Conservation (phyloP, 202 grass and related monocot genomes). For the Dendrocalamus latiflorus region DNA sequence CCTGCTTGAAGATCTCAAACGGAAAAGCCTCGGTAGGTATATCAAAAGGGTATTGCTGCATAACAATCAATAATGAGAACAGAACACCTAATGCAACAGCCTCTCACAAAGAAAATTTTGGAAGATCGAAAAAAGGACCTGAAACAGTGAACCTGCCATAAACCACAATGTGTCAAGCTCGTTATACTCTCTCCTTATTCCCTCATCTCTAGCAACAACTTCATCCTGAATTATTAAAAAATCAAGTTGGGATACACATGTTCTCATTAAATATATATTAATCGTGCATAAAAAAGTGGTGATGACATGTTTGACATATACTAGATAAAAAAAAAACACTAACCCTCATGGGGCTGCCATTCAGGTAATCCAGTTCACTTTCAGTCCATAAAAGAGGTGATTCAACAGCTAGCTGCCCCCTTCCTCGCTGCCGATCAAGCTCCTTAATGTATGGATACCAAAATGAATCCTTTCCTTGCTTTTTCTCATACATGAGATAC, state of each 20-base stretch:
- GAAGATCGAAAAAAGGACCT: slow-evolving; percentile 48
- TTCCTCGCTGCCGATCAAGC: slow-evolving; percentile 90
- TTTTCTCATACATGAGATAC: slow-evolving; percentile 99
- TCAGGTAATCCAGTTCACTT: slow-evolving; percentile 79
- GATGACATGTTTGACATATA: background rate
- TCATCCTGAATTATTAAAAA: slow-evolving; percentile 49
- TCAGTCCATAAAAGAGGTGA: slow-evolving; percentile 91
- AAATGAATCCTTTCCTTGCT: slow-evolving; percentile 86
- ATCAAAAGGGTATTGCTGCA: slow-evolving; percentile 98
- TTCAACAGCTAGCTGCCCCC: slow-evolving; percentile 92
- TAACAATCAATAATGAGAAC: slow-evolving; percentile 24
- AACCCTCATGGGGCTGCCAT: slow-evolving; percentile 81
- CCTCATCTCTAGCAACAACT: slow-evolving; percentile 86
- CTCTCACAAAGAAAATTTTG: background rate
- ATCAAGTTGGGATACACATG: slow-evolving; percentile 5
- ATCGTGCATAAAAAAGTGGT: background rate
- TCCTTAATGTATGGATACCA: slow-evolving; percentile 96
- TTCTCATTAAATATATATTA: slow-evolving; percentile 1
- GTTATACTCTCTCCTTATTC: slow-evolving; percentile 88
- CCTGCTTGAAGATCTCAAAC: slow-evolving; percentile 97
- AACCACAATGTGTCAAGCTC: slow-evolving; percentile 99
- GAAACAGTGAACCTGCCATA: slow-evolving; percentile 98
- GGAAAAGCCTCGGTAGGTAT: slow-evolving; percentile 96
- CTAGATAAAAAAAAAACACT: slow-evolving; percentile 23
- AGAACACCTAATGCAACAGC: background rate